Evolutionary conservation across 441 rosid genomes (phyloP), one percentile per base, ranked within the genome.

Genomic region (Kokia cookei): DNA sequence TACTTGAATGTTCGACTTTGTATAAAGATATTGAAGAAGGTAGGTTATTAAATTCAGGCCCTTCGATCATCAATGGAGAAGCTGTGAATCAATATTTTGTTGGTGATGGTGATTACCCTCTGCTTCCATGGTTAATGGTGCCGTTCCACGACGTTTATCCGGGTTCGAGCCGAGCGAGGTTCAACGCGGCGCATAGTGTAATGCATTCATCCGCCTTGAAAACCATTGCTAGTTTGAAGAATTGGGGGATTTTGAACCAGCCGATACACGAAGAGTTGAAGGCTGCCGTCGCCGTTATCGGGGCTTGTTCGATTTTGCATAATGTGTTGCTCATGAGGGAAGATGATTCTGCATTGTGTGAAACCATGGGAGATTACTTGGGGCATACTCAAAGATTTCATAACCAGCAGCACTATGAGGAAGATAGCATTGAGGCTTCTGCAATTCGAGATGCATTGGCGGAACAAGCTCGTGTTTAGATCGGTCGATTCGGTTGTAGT

Each of bases 111-210:
- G 85, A 77, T 22, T 90, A 86, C 59, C 95, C 92, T 71, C 78
- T 87, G 79, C 91, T 90, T 79, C 95, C 90, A 13, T 88, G 92
- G 92, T 62, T 90, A 53, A 86, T 90, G 82, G 88, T 88, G 14
- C 95, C 95, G 2, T 54, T 86, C 29, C 72, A 45, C 47, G 82
- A 80, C 71, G 77, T 63, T 10, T 69, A 47, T 12, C 79, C 82
- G 0, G 88, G 82, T 37, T 80, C 95, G 27, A 17, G 26, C 35
- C 85, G 84, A 65, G 88, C 71, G 51, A 72, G 70, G 57, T 88
- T 86, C 87, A 90, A 87, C 35, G 59, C 26, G n/a, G 85, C 81
- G 0, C 84, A 64, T 54, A 63, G 74, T 24, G 69, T 50, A 53
- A 77, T 84, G 85, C 81, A 75, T 29, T 48, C 27, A 68, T 82